These are phyloP conservation scores for Byssothecium circinans DNA, from an alignment of 2,329 filamentous ascomycete species.

Conservation along the genomic window DNA sequence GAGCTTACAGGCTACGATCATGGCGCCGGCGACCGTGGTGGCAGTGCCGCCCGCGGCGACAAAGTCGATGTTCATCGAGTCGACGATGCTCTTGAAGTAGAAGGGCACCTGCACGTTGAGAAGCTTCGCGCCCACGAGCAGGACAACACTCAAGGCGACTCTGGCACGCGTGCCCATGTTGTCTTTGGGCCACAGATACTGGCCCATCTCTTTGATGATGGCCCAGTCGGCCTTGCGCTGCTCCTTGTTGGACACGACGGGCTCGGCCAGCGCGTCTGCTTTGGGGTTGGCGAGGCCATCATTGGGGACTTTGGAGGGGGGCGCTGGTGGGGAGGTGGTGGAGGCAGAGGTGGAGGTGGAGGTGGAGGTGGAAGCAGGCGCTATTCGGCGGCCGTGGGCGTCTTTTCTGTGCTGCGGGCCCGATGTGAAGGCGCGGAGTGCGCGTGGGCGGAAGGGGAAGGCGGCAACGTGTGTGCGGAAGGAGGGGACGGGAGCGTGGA, in stretches of 20 bases:
- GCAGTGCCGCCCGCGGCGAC: constrained; percentile 84
- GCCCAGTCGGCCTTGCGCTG: constrained; percentile 98
- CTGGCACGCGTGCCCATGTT: constrained; percentile 79
- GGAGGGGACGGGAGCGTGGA: constrained; percentile 1
- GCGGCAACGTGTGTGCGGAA: constrained; percentile 1
- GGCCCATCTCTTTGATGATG: constrained; percentile 96
- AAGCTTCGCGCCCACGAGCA: constrained; percentile 86
- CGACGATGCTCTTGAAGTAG: constrained; percentile 98
- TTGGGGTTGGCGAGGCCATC: constrained; percentile 25
- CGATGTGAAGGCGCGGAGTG: constrained; percentile 47
- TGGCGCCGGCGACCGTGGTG: constrained; percentile 82
- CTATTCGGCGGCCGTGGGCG: constrained; percentile 34
- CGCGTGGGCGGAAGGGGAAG: constrained; percentile 2
- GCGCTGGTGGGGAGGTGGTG: neutral
- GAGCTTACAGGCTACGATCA: constrained; percentile 79
- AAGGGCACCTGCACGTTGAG: constrained; percentile 98
- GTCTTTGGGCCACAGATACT: constrained; percentile 94
- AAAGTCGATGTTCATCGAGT: constrained; percentile 96
- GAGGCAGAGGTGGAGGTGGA: neutral
- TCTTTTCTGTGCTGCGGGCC: constrained; percentile 49
- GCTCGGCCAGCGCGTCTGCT: constrained; percentile 65
- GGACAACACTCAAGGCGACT: constrained; percentile 78
- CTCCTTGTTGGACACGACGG: constrained; percentile 72
- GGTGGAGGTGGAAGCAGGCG: neutral
- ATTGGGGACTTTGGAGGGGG: constrained; percentile 20